A percentile compares a stretch with the other conserved stretches of the same genome.
phyloP scores from a whole-genome alignment of 176 grass and related monocot genomes.

The Guadua angustifolia region DNA sequence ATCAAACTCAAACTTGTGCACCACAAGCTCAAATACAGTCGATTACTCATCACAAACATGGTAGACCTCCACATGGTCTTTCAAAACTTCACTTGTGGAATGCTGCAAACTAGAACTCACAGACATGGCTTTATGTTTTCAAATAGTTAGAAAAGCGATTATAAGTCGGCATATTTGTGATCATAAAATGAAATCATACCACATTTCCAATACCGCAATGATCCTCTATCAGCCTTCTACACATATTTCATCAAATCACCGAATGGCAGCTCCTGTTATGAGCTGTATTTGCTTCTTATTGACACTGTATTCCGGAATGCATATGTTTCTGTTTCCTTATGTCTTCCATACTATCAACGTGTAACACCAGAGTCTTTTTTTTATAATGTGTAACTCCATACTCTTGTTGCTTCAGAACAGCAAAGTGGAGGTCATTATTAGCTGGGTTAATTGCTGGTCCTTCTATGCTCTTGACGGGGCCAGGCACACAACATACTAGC shows the following conservation, averaged over 20 bases:
- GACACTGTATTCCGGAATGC: neutral
- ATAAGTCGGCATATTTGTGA: neutral
- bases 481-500: conserved; percentile 87
- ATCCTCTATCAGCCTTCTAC: neutral
- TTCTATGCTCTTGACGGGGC: conserved; percentile 91
- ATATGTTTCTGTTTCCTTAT: conserved; percentile 7
- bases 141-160: neutral
- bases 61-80: too few relatives aligned
- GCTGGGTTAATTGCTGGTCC: conserved; percentile 90
- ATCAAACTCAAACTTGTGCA: too few relatives aligned
- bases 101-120: neutral
- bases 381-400: conserved; percentile 22
- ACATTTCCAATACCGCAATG: neutral
- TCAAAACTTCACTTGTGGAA: neutral
- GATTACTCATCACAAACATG: too few relatives aligned
- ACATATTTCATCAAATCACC: conserved; percentile 10
- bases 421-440: conserved; percentile 87
- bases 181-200: neutral
- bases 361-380: neutral
- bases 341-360: neutral
- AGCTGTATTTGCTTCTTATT: conserved; percentile 1
- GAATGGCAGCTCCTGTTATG: neutral
- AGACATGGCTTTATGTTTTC: neutral
- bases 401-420: conserved; percentile 76
- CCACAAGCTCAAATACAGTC: too few relatives aligned